These are phyloP conservation scores for Lodderomyces elongisporus DNA, from an alignment of 1,139 yeast genomes.

Conservation along the genomic window DNA sequence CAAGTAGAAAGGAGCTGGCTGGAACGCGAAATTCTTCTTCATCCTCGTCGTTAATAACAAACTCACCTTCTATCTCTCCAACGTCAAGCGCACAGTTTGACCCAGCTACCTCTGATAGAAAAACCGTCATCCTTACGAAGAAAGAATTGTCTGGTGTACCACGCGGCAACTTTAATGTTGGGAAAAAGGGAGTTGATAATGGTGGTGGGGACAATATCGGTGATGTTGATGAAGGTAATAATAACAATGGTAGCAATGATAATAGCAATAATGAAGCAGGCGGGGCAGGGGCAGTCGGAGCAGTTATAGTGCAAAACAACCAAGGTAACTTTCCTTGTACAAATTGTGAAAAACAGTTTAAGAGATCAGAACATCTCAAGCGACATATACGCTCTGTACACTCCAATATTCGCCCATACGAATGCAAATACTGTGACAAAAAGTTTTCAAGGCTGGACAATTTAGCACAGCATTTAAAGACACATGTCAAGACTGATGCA, in stretches of 20 bases:
- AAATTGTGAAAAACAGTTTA: slow-evolving; percentile 43
- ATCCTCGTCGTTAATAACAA: slow-evolving; percentile 2
- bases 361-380: slow-evolving; percentile 46
- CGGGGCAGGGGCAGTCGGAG: too few species aligned
- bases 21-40: neutral
- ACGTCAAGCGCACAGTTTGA: slow-evolving; percentile 6
- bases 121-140: too few species aligned
- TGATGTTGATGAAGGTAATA: too few species aligned
- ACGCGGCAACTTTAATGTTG: too few species aligned
- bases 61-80: slow-evolving; percentile 9
- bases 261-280: too few species aligned
- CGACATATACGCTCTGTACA: slow-evolving; percentile 47
- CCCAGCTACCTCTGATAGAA: too few species aligned
- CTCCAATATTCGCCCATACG: slow-evolving; percentile 45
- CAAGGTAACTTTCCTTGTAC: slow-evolving; percentile 37
- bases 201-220: too few species aligned
- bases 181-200: too few species aligned
- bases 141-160: too few species aligned
- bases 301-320: slow-evolving; percentile 8
- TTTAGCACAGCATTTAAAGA: slow-evolving; percentile 47
- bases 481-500: slow-evolving; percentile 37
- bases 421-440: slow-evolving; percentile 46
- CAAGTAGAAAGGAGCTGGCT: too few species aligned
- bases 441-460: slow-evolving; percentile 45
- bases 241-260: too few species aligned